Percentiles rank a stretch among this genome's conserved stretches.
Conservation (phyloP, 805 yeast species). For the Kuraishia ogatae region DNA sequence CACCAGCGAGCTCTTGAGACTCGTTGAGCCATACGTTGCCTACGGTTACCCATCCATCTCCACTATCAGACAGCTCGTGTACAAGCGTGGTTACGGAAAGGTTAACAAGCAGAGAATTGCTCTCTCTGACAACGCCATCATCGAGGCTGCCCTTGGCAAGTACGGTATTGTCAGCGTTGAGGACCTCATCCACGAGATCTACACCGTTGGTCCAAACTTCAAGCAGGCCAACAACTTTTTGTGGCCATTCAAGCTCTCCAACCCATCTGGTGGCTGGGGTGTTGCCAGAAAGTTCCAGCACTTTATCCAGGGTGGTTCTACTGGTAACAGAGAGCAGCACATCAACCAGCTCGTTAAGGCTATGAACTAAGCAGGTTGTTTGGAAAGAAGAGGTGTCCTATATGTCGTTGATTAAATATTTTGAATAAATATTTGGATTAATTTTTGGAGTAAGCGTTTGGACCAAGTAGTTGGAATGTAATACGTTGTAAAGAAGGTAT, state of each 20-base stretch:
- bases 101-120: slow-evolving; percentile 92
- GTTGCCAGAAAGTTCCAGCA: slow-evolving; percentile 94
- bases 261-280: slow-evolving; percentile 98
- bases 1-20: slow-evolving; percentile 82
- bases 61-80: slow-evolving; percentile 84
- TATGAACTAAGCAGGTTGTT: slow-evolving; percentile 63
- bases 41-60: slow-evolving; percentile 95
- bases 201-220: slow-evolving; percentile 97
- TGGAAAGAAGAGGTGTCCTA: too few relatives aligned
- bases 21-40: slow-evolving; percentile 94
- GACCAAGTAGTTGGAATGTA: too few relatives aligned
- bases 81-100: slow-evolving; percentile 99
- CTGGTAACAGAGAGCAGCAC: slow-evolving; percentile 96
- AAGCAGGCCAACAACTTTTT: slow-evolving; percentile 97
- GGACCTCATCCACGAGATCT: slow-evolving; percentile 93
- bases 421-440: too few relatives aligned
- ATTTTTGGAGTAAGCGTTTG: too few relatives aligned
- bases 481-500: too few relatives aligned
- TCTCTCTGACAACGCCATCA: slow-evolving; percentile 77
- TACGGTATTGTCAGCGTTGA: slow-evolving; percentile 89
- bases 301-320: slow-evolving; percentile 96
- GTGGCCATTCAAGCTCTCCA: slow-evolving; percentile 96
- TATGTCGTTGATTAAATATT: too few relatives aligned
- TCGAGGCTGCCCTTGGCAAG: slow-evolving; percentile 84
- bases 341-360: slow-evolving; percentile 91